These are phyloP conservation scores for Dentiscutata heterogama DNA, from an alignment of 371 early-diverging fungal genomes.

Conservation along the genomic window DNA sequence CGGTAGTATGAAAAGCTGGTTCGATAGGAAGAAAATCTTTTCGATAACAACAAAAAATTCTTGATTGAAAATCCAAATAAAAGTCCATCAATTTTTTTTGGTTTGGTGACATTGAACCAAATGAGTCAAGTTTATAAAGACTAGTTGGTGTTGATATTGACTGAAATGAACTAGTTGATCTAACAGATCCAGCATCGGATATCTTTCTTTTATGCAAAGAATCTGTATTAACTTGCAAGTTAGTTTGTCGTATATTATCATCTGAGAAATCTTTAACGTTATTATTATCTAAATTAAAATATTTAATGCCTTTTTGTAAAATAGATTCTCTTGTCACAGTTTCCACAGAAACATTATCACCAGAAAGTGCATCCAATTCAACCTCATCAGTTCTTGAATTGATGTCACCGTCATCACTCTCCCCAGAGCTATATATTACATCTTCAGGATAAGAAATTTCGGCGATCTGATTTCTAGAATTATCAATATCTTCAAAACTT, in stretches of 20 bases:
- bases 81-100: constrained; percentile 54
- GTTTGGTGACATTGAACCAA: constrained; percentile 13
- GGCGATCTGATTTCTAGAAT: neutral
- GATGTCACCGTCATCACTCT: constrained; percentile 27
- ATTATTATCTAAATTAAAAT: neutral
- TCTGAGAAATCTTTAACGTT: neutral
- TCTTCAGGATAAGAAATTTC: neutral
- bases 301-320: neutral
- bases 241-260: neutral
- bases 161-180: neutral
- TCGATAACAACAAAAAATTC: constrained; percentile 95
- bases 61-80: constrained; percentile 78
- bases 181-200: constrained; percentile 18
- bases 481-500: constrained; percentile 14
- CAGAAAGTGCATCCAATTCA: neutral
- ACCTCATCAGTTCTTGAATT: neutral
- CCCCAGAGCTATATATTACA: constrained; percentile 10
- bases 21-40: constrained; percentile 86
- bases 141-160: constrained; percentile 39
- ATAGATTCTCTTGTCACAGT: neutral
- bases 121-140: constrained; percentile 38
- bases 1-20: constrained; percentile 83
- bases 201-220: neutral
- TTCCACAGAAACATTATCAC: constrained; percentile 19
- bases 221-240: neutral